phyloP scores from a whole-genome alignment of 2,329 filamentous ascomycete species.

The Fusarium caatingaense region DNA sequence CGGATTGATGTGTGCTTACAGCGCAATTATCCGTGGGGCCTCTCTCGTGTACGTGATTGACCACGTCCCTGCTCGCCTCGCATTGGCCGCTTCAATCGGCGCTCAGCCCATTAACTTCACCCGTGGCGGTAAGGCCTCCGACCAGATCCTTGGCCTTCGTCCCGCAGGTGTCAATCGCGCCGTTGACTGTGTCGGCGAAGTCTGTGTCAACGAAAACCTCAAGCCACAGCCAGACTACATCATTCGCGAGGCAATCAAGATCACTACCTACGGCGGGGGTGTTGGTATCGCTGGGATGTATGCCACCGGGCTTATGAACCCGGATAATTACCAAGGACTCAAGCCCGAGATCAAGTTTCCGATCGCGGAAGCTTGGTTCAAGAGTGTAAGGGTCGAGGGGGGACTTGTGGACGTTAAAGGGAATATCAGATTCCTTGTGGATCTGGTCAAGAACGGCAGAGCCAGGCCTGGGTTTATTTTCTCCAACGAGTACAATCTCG shows the following conservation, averaged over 20 bases:
- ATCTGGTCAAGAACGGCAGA: conserved; percentile 9
- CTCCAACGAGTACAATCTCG: conserved; percentile 20
- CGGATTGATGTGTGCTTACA: conserved; percentile 26
- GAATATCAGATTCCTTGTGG: conserved; percentile 2
- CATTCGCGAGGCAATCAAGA: conserved; percentile 6
- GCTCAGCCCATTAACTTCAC: conserved; percentile 33
- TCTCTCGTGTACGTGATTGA: conserved; percentile 32
- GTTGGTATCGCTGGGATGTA: conserved; percentile 20
- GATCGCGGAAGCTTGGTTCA: conserved; percentile 2
- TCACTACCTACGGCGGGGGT: conserved; percentile 1
- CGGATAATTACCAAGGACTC: background rate
- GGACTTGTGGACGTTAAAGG: conserved; percentile 8
- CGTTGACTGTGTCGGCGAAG: conserved; percentile 19
- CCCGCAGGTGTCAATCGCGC: conserved; percentile 13
- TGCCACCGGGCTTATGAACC: background rate
- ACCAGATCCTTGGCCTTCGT: conserved; percentile 21
- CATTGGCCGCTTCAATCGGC: conserved; percentile 18
- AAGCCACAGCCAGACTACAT: conserved; percentile 23
- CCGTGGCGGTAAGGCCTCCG: conserved; percentile 21
- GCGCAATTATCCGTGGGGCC: conserved; percentile 27
- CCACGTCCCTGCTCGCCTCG: conserved; percentile 13
- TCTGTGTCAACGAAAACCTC: conserved; percentile 11
- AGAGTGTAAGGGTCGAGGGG: conserved; percentile 1
- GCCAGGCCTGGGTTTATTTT: conserved; percentile 11
- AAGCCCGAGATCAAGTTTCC: conserved; percentile 15